Base-by-base conservation (phyloP, 2,329 filamentous ascomycete species). In the Penicillium sp. region DNA sequence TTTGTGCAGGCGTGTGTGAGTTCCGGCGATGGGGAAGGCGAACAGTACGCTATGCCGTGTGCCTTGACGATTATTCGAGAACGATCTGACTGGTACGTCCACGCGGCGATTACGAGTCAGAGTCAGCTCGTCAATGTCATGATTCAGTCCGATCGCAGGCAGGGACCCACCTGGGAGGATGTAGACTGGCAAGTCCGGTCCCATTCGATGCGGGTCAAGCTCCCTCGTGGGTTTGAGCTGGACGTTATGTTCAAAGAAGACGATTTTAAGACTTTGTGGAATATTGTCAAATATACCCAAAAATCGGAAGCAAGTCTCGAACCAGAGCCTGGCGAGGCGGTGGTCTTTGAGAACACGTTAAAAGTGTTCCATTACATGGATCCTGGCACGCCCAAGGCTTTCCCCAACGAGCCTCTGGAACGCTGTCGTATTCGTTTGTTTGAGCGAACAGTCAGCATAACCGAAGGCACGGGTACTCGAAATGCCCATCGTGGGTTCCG, bases 311-410 rank as follows among this genome's bases (percentile, higher is more conserved):
- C 77, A 22, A 86, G 81, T 42, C 74, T 95, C 34, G 81, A 81
- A 28, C 81, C 83, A 6, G 78, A 81, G 32, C 74, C 76, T 24
- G 85, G 87, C 42, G 90, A 96, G 68, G 74, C 74, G 2, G 68
- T 85, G 46, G 75, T 86, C 2, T 89, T 87, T 63, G 81, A 84
- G 58, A 77, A 80, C 6, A 82, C 79, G 1, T 71, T 95, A 7
- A 80, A 81, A 36, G 79, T 84, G 22, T 88, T 94, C 54, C 87
- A 91, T 59, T 93, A 91, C 63, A 84, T 89, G 60, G 88, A 94
- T 60, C 77, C 83, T 1, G 81, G 56, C 74, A 81, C n/a, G 77
- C 86, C 85, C 11, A 78, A 82, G 47, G 76, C 79, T 1, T 95
- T 95, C 63, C 87, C 89, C 4, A 77, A 82, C 38, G 89, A 94